Percentiles rank a stretch among this genome's conserved stretches.
Conservation (phyloP, 2,329 filamentous ascomycete genomes). For the Magnaporthales sp. region DNA sequence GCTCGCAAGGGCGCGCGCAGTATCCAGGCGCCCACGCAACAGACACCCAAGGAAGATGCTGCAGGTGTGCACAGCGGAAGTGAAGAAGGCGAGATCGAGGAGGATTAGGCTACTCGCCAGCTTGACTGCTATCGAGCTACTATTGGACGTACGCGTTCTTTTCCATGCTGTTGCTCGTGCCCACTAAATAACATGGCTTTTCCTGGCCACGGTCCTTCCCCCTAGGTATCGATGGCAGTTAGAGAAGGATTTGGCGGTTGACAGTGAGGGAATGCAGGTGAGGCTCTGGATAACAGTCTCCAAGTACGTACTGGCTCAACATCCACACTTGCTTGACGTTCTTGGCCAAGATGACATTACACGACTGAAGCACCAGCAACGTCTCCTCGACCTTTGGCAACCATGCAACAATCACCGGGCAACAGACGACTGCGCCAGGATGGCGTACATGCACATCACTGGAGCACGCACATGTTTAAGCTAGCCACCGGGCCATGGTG, state of each 20-base stretch:
- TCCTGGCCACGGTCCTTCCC: not conserved
- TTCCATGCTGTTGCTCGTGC: not conserved
- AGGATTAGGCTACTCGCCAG: conserved; percentile 42
- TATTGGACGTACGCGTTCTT: conserved; percentile 1
- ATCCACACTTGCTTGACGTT: conserved; percentile 2
- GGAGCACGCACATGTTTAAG: not conserved
- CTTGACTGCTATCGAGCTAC: not conserved
- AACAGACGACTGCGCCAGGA: not conserved
- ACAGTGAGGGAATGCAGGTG: not conserved
- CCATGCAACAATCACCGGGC: not conserved
- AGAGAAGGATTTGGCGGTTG: not conserved
- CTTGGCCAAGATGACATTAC: conserved; percentile 5
- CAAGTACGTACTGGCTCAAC: conserved; percentile 4
- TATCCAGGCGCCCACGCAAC: conserved; percentile 17
- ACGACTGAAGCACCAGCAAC: conserved; percentile 2
- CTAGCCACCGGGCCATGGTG: not conserved
- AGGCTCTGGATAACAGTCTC: conserved; percentile 1
- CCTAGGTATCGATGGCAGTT: not conserved
- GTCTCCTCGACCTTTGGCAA: not conserved
- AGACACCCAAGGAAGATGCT: conserved; percentile 39
- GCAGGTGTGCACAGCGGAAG: conserved; percentile 71
- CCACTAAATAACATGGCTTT: not conserved
- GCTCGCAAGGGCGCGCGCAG: conserved; percentile 25
- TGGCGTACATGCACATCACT: not conserved
- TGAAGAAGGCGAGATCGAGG: conserved; percentile 97